Evolutionary conservation across 2,329 filamentous ascomycete species (phyloP).

Genomic region (Diaporthe nobilis): DNA sequence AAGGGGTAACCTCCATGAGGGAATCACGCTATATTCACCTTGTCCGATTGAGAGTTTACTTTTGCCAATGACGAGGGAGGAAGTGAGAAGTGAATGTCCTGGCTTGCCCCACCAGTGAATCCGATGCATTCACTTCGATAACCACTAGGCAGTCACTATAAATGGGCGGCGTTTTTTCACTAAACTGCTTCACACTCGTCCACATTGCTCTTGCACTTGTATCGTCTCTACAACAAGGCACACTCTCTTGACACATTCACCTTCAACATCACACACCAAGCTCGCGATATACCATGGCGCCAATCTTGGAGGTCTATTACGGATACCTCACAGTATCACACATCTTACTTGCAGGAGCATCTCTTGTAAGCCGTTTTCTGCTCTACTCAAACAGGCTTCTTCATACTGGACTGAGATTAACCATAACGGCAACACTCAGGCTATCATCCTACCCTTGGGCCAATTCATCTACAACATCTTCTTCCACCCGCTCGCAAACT

Average conservation of each 20-base stretch:
- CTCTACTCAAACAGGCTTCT: background rate
- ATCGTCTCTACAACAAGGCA: background rate
- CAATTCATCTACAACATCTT: constrained; percentile 41
- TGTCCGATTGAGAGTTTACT: background rate
- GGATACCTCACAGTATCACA: constrained; percentile 11
- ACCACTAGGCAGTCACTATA: background rate
- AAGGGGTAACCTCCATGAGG: background rate
- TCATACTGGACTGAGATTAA: background rate
- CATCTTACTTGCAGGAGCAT: background rate
- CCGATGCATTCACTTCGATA: background rate
- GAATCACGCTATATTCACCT: background rate
- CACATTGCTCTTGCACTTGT: background rate
- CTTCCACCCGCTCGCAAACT: constrained; percentile 40
- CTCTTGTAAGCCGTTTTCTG: background rate
- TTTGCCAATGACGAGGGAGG: background rate
- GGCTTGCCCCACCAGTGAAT: background rate
- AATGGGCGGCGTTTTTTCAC: background rate
- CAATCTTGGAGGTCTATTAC: constrained; percentile 9
- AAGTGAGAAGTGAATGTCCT: background rate
- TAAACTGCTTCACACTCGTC: background rate
- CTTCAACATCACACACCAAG: background rate
- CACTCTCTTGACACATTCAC: background rate
- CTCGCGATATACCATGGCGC: constrained; percentile 25
- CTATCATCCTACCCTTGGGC: background rate
- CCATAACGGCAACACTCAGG: background rate